Percentiles rank a stretch among this genome's conserved stretches.
Evolutionary conservation across 148 eudicot species (phyloP).

Genomic region (Bassia scoparia): DNA sequence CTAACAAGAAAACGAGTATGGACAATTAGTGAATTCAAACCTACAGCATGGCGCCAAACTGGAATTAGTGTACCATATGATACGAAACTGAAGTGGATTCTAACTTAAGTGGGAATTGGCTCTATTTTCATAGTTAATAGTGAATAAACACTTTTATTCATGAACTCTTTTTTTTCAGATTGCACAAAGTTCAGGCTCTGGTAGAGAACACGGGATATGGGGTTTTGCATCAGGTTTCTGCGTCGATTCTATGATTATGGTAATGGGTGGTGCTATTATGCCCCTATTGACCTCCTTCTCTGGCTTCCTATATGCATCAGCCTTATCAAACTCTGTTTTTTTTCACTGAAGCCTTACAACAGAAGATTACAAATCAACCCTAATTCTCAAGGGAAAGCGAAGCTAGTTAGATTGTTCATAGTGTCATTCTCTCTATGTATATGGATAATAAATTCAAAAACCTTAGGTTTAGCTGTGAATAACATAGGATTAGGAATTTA

Average conservation of each 20-base stretch:
- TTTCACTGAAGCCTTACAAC: constrained; percentile 86
- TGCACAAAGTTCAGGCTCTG: constrained; percentile 62
- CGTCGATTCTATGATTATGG: constrained; percentile 75
- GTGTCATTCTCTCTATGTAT: constrained; percentile 15
- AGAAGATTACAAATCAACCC: constrained; percentile 77
- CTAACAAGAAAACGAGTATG: too few species aligned
- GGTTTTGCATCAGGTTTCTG: constrained; percentile 60
- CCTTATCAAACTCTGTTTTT: constrained; percentile 92
- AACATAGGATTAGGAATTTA: constrained; percentile 1
- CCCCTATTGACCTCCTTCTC: constrained; percentile 72
- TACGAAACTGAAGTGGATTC: too few species aligned
- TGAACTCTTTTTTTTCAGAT: constrained; percentile 36
- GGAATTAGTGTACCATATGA: too few species aligned
- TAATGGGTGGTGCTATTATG: constrained; percentile 82
- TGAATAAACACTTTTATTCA: not conserved
- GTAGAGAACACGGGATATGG: constrained; percentile 66
- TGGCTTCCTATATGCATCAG: constrained; percentile 89
- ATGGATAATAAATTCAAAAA: not conserved
- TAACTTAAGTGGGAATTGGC: not conserved
- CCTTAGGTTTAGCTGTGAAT: constrained; percentile 14
- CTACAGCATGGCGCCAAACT: too few species aligned
- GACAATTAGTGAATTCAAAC: too few species aligned
- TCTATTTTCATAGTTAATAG: not conserved
- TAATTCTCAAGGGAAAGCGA: constrained; percentile 70
- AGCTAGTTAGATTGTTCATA: constrained; percentile 31